phyloP scores from a whole-genome alignment of 179 eudicot genomes.

The Silene noctiflora region DNA sequence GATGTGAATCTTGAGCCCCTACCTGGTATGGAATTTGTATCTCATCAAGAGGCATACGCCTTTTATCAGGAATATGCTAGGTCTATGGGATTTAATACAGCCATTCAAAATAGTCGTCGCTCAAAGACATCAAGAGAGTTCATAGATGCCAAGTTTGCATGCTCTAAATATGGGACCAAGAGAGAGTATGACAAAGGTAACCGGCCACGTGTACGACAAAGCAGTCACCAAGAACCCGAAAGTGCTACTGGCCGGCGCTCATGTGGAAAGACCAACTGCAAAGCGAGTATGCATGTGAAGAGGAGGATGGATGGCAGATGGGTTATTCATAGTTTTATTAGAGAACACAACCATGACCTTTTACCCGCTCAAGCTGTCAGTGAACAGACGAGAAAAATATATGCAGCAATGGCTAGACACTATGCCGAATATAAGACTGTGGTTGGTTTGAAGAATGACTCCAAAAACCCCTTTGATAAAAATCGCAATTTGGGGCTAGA shows the following conservation, averaged over 20 bases:
- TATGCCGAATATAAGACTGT: slow-evolving; percentile 38
- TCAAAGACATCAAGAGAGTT: slow-evolving; percentile 92
- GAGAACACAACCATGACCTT: slow-evolving; percentile 70
- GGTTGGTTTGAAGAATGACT: slow-evolving; percentile 35
- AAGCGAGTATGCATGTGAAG: slow-evolving; percentile 76
- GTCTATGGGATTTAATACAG: slow-evolving; percentile 88
- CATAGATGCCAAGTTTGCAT: slow-evolving; percentile 94
- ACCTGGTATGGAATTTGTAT: slow-evolving; percentile 89
- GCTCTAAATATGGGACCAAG: slow-evolving; percentile 96
- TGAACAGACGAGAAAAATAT: slow-evolving; percentile 57
- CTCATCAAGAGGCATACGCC: slow-evolving; percentile 90
- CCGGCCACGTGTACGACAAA: slow-evolving; percentile 61
- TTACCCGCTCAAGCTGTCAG: slow-evolving; percentile 86
- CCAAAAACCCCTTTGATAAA: slow-evolving; percentile 31
- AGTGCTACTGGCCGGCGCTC: slow-evolving; percentile 49
- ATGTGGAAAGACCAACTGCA: slow-evolving; percentile 62
- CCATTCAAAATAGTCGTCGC: slow-evolving; percentile 90
- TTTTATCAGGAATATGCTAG: slow-evolving; percentile 96
- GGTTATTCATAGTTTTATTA: slow-evolving; percentile 61
- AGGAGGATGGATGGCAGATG: slow-evolving; percentile 62
- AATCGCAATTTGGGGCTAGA: slow-evolving; percentile 38
- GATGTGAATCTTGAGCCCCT: slow-evolving; percentile 80
- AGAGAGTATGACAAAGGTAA: slow-evolving; percentile 79
- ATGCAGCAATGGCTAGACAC: slow-evolving; percentile 48
- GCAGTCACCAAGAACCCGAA: slow-evolving; percentile 53